Evolutionary conservation across 306 rosid species (phyloP).

Genomic region (Castanea sativa): DNA sequence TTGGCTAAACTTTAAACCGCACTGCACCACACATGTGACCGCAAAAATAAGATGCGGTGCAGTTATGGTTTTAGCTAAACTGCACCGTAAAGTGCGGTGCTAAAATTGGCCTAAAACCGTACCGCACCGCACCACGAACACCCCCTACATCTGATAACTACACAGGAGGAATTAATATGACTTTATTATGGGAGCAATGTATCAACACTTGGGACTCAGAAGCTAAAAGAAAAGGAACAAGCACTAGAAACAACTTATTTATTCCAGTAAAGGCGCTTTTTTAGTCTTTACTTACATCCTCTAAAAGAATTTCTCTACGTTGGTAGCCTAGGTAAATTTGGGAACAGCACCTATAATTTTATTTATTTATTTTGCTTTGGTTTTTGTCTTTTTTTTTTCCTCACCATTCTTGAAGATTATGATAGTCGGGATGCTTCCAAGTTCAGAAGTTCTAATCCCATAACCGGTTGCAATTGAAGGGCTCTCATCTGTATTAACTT

Average conservation of each 20-base stretch:
- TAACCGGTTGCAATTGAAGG: slow-evolving; percentile 52
- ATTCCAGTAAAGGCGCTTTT: slow-evolving; percentile 14
- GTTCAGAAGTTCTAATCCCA: slow-evolving; percentile 48
- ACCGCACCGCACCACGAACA: too few relatives aligned
- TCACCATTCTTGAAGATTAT: slow-evolving; percentile 80
- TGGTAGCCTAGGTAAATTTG: slow-evolving; percentile 65
- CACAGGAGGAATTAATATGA: slow-evolving; percentile 32
- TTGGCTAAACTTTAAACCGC: too few relatives aligned
- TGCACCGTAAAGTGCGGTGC: too few relatives aligned
- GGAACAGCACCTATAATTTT: slow-evolving; percentile 91
- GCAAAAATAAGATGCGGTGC: too few relatives aligned
- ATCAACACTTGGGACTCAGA: slow-evolving; percentile 28
- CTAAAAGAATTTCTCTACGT: slow-evolving; percentile 80
- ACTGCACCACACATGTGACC: too few relatives aligned
- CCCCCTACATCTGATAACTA: slow-evolving; percentile 30
- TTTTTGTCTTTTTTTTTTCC: slow-evolving; percentile 36
- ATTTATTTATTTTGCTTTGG: slow-evolving; percentile 16
- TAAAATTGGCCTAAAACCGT: too few relatives aligned
- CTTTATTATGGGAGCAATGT: slow-evolving; percentile 32
- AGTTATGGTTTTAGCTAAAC: too few relatives aligned
- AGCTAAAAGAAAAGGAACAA: slow-evolving; percentile 28
- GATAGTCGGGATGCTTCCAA: slow-evolving; percentile 75
- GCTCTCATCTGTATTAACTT: too few relatives aligned
- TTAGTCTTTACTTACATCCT: slow-evolving; percentile 31
- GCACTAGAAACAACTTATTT: slow-evolving; percentile 36